Percentiles rank a stretch among this genome's conserved stretches.
Conservation (phyloP, 768 basidiomycete species). For the Phaeotremella fagi region DNA sequence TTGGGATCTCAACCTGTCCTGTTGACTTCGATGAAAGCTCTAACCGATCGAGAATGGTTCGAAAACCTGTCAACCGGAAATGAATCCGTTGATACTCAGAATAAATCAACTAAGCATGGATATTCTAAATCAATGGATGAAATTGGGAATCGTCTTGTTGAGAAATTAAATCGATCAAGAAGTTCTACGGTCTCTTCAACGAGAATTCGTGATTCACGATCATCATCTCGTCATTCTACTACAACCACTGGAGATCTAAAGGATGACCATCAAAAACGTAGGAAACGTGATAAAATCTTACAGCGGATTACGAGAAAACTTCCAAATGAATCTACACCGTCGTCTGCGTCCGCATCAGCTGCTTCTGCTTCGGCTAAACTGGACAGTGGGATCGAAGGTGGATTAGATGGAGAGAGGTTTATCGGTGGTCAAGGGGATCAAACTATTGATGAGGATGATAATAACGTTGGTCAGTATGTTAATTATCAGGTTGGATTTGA, state of each 20-base stretch:
- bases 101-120: background rate
- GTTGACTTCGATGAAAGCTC: constrained; percentile 39
- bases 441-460: constrained; percentile 33
- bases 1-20: constrained; percentile 44
- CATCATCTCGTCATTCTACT: background rate
- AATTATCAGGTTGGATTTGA: constrained; percentile 47
- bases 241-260: background rate
- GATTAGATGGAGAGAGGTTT: constrained; percentile 3
- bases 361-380: no score
- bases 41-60: constrained; percentile 48
- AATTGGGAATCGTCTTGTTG: background rate
- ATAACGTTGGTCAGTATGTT: constrained; percentile 40
- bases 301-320: constrained; percentile 18
- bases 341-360: background rate
- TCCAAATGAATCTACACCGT: background rate
- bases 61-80: constrained; percentile 15
- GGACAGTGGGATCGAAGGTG: background rate
- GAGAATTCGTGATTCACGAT: background rate
- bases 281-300: constrained; percentile 32
- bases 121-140: background rate
- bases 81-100: background rate
- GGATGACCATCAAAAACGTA: constrained; percentile 7
- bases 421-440: constrained; percentile 14
- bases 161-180: background rate
- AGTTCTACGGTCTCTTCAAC: background rate